Conservation (phyloP, 139 green algal genomes). For the Volvox reticuliferus region DNA sequence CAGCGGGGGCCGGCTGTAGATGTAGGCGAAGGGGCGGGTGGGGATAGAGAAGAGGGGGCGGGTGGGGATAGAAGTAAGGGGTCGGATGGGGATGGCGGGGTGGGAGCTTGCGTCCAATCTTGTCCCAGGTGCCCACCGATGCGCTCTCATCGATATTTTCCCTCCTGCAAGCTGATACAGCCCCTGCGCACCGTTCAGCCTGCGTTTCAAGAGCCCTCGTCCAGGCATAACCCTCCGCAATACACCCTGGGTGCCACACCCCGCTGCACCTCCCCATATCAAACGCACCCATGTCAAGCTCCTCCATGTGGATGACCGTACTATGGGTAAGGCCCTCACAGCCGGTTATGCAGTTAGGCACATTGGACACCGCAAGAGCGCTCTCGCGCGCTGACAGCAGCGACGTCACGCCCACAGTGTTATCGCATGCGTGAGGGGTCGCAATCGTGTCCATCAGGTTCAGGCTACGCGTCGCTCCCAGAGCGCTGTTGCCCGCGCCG, state of each 20-base stretch:
- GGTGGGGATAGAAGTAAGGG: too few species aligned
- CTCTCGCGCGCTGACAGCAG: not conserved
- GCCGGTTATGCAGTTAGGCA: not conserved
- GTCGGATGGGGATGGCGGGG: too few species aligned
- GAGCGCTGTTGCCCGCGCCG: not conserved
- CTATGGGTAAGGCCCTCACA: not conserved
- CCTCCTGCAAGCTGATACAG: too few species aligned
- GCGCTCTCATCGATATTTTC: too few species aligned
- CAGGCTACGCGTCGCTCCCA: not conserved
- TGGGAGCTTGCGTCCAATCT: too few species aligned
- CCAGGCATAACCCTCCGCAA: too few species aligned
- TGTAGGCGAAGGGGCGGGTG: too few species aligned
- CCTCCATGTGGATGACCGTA: conserved; percentile 24
- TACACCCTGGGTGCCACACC: not conserved
- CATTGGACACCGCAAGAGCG: not conserved
- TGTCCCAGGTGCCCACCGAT: too few species aligned
- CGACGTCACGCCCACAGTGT: not conserved
- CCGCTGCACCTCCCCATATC: not conserved
- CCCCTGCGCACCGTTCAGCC: too few species aligned
- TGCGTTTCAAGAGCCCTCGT: too few species aligned
- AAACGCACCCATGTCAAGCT: conserved; percentile 21
- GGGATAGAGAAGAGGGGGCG: too few species aligned
- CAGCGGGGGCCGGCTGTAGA: too few species aligned
- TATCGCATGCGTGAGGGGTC: not conserved
- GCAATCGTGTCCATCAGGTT: not conserved